Evolutionary conservation across 257 asterid genomes (phyloP).

Genomic region (Salvia rosmarinus): DNA sequence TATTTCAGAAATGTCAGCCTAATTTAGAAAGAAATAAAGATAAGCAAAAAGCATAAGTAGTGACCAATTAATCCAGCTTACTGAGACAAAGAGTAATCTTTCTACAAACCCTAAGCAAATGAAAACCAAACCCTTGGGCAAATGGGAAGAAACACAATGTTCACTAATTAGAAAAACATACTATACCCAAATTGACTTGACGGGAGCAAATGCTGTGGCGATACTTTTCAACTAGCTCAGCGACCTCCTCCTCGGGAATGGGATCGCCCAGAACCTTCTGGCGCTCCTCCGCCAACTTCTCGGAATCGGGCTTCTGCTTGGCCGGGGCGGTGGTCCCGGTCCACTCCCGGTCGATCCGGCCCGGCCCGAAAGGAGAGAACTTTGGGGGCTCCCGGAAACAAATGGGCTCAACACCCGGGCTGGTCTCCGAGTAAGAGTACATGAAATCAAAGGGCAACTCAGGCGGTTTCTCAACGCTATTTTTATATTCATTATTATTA

Average conservation of each 20-base stretch:
- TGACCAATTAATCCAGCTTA: constrained; percentile 16
- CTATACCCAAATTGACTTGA: constrained; percentile 82
- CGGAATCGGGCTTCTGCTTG: constrained; percentile 43
- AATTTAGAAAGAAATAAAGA: neutral
- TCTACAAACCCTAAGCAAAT: neutral
- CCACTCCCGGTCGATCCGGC: constrained; percentile 81
- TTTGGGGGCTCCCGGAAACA: constrained; percentile 74
- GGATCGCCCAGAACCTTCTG: constrained; percentile 62
- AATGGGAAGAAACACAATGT: neutral
- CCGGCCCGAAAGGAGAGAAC: constrained; percentile 90
- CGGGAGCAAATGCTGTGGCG: constrained; percentile 76
- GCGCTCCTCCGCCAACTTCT: constrained; percentile 56
- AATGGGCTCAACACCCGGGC: constrained; percentile 63
- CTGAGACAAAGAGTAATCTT: neutral
- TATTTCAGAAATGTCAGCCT: neutral
- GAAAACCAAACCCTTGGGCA: neutral
- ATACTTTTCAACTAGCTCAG: constrained; percentile 79
- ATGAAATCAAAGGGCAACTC: constrained; percentile 80
- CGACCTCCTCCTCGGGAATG: constrained; percentile 64
- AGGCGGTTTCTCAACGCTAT: constrained; percentile 31
- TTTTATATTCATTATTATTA: neutral
- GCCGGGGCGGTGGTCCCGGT: constrained; percentile 74
- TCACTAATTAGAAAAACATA: neutral
- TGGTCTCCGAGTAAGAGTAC: constrained; percentile 80
- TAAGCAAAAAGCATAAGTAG: neutral